Base-by-base conservation (phyloP, 176 grass and related monocot species). In the Paspalum vaginatum region DNA sequence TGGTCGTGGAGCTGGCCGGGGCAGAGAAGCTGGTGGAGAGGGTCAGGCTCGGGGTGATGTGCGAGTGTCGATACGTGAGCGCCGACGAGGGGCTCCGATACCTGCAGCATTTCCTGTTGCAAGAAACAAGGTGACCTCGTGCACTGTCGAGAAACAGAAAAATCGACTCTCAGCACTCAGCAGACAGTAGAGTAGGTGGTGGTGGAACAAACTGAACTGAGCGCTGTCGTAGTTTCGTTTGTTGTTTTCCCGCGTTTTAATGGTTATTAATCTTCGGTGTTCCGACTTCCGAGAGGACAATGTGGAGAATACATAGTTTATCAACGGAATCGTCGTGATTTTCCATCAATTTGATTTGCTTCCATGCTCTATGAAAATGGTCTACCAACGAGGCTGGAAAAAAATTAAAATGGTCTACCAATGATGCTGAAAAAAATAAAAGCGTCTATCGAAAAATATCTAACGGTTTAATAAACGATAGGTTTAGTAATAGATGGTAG, bases 31-130 rank as follows among this genome's bases (percentile, higher is more conserved):
- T 80, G 37, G 68, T 94, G 52, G 77, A 74, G 83, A 97, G 24
- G 79, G 70, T 94, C 5, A 79, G 80, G 60, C n/a, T 98, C 16
- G 95, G 95, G 5, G 83, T 94, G 83, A 32, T 98, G 83, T 82
- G 78, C 67, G 74, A 77, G 10, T 98, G 92, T 11, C 80, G 92
- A 70, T 98, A 91, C 75, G 58, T 91, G 7, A 39, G 76, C 65
- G 43, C 92, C 61, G 85, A 94, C 38, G 88, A 89, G 45, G 95
- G 83, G 58, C 83, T 94, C 77, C 73, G 87, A 37, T 97, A 87
- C 38, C 61, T 97, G 81, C 87, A 97, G 73, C 82, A 86, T 66
- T 92, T 89, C 76, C 89, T 98, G 11, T 15, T 89, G 73, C 84
- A 54, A 17, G 43, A 67, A 39, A 53, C 14, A 71, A 24, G 17